phyloP scores from a whole-genome alignment of 2,329 filamentous ascomycete genomes.

The Colletotrichum eremochloae region DNA sequence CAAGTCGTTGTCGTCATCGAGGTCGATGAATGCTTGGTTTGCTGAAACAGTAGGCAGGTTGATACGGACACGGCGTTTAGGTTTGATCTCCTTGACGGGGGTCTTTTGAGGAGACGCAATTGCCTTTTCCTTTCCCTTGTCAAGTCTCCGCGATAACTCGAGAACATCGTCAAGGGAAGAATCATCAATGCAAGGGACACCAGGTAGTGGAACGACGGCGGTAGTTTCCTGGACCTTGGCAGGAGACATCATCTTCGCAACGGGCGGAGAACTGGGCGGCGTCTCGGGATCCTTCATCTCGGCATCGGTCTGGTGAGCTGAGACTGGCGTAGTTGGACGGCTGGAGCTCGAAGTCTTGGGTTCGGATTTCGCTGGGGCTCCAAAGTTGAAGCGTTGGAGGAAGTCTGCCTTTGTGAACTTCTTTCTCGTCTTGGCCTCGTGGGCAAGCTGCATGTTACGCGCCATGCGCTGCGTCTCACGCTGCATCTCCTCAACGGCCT shows the following conservation, averaged over 20 bases:
- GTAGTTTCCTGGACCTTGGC: constrained; percentile 30
- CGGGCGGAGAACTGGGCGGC: constrained; percentile 78
- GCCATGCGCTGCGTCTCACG: constrained; percentile 93
- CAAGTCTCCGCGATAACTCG: constrained; percentile 50
- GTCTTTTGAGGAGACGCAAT: constrained; percentile 20
- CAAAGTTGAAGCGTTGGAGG: constrained; percentile 87
- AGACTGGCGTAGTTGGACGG: constrained; percentile 61
- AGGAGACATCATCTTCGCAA: constrained; percentile 49
- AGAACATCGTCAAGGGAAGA: constrained; percentile 55
- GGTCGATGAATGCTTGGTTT: constrained; percentile 58
- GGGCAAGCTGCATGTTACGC: constrained; percentile 89
- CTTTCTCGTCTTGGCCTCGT: constrained; percentile 91
- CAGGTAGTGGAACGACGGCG: constrained; percentile 29
- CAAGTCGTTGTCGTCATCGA: constrained; percentile 73
- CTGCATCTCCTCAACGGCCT: constrained; percentile 93
- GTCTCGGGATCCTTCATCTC: constrained; percentile 69
- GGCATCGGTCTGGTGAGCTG: constrained; percentile 61
- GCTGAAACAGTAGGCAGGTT: constrained; percentile 58
- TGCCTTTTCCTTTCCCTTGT: constrained; percentile 68
- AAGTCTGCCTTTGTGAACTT: constrained; percentile 88
- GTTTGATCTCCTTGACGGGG: constrained; percentile 48
- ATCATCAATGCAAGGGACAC: constrained; percentile 47
- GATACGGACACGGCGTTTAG: constrained; percentile 65
- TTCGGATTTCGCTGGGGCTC: constrained; percentile 51
- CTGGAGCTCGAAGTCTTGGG: constrained; percentile 68